Evolutionary conservation across 805 yeast genomes (phyloP).

Genomic region (Lipomyces yamanashiensis): DNA sequence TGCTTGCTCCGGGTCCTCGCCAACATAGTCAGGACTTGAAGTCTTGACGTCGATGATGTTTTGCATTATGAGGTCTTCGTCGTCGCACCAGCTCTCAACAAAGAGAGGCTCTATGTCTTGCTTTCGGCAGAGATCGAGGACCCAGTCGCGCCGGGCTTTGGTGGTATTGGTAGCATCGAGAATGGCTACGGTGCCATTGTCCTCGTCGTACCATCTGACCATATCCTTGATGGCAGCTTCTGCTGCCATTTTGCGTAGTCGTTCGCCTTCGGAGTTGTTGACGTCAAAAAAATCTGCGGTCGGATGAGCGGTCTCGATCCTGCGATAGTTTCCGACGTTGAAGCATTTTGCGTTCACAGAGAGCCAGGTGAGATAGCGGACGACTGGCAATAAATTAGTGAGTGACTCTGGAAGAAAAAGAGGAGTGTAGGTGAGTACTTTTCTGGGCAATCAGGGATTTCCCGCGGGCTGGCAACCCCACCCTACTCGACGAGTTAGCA

Average conservation of each 20-base stretch:
- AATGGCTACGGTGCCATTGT: constrained; percentile 86
- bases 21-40: constrained; percentile 79
- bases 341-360: constrained; percentile 85
- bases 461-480: constrained; percentile 66
- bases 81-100: constrained; percentile 89
- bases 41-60: constrained; percentile 87
- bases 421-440: constrained; percentile 44
- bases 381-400: constrained; percentile 50
- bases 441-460: constrained; percentile 94
- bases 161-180: constrained; percentile 94
- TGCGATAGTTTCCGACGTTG: constrained; percentile 85
- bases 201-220: constrained; percentile 82
- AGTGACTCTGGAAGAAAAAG: neutral
- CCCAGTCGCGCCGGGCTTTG: constrained; percentile 65
- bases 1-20: constrained; percentile 72
- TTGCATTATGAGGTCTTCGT: constrained; percentile 72
- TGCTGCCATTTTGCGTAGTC: constrained; percentile 70
- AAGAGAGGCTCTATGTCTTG: constrained; percentile 85
- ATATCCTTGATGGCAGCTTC: constrained; percentile 74
- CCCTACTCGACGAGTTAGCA: constrained; percentile 40
- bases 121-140: constrained; percentile 61
- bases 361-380: constrained; percentile 89
- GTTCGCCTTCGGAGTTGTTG: constrained; percentile 64
- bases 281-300: constrained; percentile 80
- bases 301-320: constrained; percentile 64